Evolutionary conservation across 192 early-diverging fungal genomes (phyloP).

Genomic region (Podila clonocystis): DNA sequence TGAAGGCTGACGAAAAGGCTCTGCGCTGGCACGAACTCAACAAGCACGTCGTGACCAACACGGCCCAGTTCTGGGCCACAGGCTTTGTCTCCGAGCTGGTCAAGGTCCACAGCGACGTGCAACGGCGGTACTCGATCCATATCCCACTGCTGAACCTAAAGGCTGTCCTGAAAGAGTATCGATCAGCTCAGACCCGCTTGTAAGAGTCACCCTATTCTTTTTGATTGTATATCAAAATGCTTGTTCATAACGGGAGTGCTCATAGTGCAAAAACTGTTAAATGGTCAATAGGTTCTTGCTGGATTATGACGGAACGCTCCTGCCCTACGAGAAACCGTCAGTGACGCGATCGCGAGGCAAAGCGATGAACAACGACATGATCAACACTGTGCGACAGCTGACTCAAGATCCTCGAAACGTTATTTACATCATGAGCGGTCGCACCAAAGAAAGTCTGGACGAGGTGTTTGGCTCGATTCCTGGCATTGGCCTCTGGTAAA

Average conservation of each 20-base stretch:
- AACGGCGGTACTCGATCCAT: slow-evolving; percentile 57
- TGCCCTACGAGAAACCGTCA: slow-evolving; percentile 65
- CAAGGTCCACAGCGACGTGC: slow-evolving; percentile 61
- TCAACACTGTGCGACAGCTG: slow-evolving; percentile 64
- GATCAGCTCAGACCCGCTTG: slow-evolving; percentile 51
- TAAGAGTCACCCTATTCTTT: slow-evolving; percentile 25
- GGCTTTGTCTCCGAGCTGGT: slow-evolving; percentile 66
- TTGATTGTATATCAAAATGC: too few relatives aligned
- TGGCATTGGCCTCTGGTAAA: slow-evolving; percentile 67
- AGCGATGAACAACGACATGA: slow-evolving; percentile 67
- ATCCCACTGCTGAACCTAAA: slow-evolving; percentile 55
- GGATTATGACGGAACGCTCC: slow-evolving; percentile 77
- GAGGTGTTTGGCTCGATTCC: slow-evolving; percentile 69
- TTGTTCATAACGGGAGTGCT: too few relatives aligned
- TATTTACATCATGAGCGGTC: slow-evolving; percentile 81
- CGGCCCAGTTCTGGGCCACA: slow-evolving; percentile 74
- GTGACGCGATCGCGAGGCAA: slow-evolving; percentile 36
- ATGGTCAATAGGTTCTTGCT: slow-evolving; percentile 52
- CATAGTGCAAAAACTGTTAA: too few relatives aligned
- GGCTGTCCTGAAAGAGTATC: slow-evolving; percentile 38
- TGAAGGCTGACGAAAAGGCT: slow-evolving; percentile 78
- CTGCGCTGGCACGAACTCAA: slow-evolving; percentile 80
- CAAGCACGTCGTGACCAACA: slow-evolving; percentile 73
- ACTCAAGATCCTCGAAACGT: slow-evolving; percentile 70
- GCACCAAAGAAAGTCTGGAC: slow-evolving; percentile 73